Conservation (phyloP, 2,329 filamentous ascomycete genomes). For the Kalmusia sp. region DNA sequence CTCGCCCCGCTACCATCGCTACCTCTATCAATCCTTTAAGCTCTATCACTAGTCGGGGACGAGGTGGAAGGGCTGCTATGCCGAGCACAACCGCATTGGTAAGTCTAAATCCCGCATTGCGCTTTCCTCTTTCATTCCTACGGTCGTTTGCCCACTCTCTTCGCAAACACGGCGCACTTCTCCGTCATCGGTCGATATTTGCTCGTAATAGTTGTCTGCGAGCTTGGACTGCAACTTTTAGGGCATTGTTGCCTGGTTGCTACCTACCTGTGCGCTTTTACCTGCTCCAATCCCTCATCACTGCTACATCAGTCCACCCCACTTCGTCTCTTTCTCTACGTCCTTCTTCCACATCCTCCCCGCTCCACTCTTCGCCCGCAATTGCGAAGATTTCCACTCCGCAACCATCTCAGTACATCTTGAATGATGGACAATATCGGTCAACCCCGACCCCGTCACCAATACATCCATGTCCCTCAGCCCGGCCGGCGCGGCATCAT, state of each 20-base stretch:
- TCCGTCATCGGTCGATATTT: constrained; percentile 12
- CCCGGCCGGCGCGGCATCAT: constrained; percentile 37
- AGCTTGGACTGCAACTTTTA: constrained; percentile 4
- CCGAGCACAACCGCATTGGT: constrained; percentile 30
- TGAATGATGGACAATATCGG: constrained; percentile 23
- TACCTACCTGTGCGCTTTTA: constrained; percentile 13
- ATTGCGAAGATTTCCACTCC: neutral
- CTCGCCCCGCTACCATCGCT: neutral
- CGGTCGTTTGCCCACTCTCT: constrained; percentile 16
- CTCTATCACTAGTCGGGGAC: no score
- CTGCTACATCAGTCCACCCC: neutral
- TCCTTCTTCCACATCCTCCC: neutral
- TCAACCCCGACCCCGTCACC: constrained; percentile 39
- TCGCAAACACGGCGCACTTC: constrained; percentile 20
- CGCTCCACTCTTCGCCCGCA: neutral
- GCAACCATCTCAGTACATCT: neutral
- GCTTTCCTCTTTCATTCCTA: constrained; percentile 17
- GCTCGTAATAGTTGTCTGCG: neutral
- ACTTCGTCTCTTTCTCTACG: constrained; percentile 3
- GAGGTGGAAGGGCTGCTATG: constrained; percentile 26
- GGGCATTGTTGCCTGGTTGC: neutral
- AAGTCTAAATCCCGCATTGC: constrained; percentile 17
- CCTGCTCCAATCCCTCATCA: constrained; percentile 8
- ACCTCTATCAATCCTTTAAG: neutral
- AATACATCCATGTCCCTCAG: constrained; percentile 39